Conservation (phyloP, 768 basidiomycete genomes). For the Hericium coralloides region DNA sequence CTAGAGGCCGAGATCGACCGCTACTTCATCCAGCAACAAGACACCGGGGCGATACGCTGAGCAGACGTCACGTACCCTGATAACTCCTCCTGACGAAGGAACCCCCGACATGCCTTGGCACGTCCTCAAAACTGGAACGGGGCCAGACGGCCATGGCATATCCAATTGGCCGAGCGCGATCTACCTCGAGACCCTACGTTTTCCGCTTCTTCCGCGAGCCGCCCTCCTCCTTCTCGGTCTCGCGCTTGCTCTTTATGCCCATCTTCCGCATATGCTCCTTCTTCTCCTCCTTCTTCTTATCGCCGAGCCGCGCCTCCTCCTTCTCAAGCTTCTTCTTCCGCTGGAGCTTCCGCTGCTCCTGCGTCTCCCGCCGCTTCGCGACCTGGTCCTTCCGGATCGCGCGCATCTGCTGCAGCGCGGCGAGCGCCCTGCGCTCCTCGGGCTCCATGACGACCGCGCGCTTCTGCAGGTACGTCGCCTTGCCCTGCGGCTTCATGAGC, state of each 20-base stretch:
- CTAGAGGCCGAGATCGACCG: too few relatives aligned
- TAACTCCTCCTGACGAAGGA: too few relatives aligned
- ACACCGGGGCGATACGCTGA: too few relatives aligned
- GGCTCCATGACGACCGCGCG: conserved; percentile 93
- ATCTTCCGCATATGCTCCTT: conserved; percentile 67
- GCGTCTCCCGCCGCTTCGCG: conserved; percentile 70
- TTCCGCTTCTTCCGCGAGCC: conserved; percentile 45
- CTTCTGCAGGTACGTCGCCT: conserved; percentile 85
- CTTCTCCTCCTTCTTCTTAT: conserved; percentile 69
- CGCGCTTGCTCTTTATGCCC: conserved; percentile 66
- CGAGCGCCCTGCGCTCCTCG: conserved; percentile 88
- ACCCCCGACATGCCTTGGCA: too few relatives aligned
- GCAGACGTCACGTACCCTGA: too few relatives aligned
- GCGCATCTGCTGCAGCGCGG: conserved; percentile 87
- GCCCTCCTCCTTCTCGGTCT: conserved; percentile 52
- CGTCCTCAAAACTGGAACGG: too few relatives aligned
- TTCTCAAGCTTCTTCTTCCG: conserved; percentile 68
- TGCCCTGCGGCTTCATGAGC: conserved; percentile 62
- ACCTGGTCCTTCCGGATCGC: conserved; percentile 88
- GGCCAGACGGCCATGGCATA: too few relatives aligned
- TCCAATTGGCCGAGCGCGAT: too few relatives aligned
- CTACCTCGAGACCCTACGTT: conserved; percentile 15
- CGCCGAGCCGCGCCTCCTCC: conserved; percentile 48
- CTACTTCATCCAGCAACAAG: too few relatives aligned
- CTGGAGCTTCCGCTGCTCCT: conserved; percentile 64